These are phyloP conservation scores for Chimonanthus praecox DNA, from an alignment of 164 flowering plant species.

Conservation along the genomic window DNA sequence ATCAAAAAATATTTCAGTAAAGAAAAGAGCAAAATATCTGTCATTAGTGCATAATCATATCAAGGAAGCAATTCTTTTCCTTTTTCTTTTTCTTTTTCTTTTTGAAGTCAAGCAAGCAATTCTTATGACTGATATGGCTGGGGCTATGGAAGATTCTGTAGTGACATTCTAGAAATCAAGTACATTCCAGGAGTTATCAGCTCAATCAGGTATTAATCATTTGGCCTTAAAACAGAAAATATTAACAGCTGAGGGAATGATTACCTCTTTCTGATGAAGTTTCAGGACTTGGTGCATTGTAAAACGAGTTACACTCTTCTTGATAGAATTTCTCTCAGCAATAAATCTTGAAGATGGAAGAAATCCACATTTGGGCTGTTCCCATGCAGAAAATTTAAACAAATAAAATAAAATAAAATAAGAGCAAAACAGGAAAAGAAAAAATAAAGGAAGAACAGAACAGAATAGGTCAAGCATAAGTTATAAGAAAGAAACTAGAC, in stretches of 20 bases:
- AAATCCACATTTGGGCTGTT: conserved; percentile 97
- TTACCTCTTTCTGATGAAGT: conserved; percentile 67
- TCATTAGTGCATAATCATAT: too few relatives aligned
- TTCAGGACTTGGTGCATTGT: conserved; percentile 86
- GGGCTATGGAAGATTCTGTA: background rate
- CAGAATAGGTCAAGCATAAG: background rate
- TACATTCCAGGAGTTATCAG: background rate
- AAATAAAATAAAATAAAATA: background rate
- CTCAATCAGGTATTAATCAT: background rate
- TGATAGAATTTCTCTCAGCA: conserved; percentile 48
- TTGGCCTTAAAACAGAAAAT: background rate
- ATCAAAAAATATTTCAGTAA: too few relatives aligned
- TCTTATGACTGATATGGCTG: background rate
- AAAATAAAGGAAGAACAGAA: background rate
- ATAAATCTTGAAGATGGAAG: conserved; percentile 76
- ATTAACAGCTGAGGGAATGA: background rate
- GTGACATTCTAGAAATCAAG: background rate
- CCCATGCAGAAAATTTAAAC: conserved; percentile 6
- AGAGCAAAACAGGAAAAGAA: conserved; percentile 3
- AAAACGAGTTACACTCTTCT: conserved; percentile 57
- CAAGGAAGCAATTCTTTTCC: too few relatives aligned
- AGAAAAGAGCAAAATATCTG: too few relatives aligned
- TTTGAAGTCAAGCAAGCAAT: background rate
- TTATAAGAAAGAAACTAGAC: conserved; percentile 2
- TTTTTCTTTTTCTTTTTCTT: too few relatives aligned